Base-by-base conservation (phyloP, 2,329 filamentous ascomycete species). In the Cercospora zeina region DNA sequence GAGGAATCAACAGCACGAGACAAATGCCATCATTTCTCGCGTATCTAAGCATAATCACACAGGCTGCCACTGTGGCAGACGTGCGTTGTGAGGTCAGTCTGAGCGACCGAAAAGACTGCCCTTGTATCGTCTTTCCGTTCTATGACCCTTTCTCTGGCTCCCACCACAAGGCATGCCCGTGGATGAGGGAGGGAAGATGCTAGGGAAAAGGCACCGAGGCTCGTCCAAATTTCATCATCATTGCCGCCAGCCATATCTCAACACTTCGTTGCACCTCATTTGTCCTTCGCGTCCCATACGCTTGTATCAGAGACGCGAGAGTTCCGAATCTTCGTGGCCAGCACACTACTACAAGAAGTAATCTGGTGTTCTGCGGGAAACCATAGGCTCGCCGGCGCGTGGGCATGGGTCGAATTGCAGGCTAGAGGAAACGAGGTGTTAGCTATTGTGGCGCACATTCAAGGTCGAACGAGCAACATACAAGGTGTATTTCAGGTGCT, bases 401-500 rank as follows among this genome's bases (percentile, higher is more conserved):
- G 95, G 95, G 84, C 95, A 97, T 59, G 95, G 95, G 76, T 99
- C 95, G 78, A 97, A 99, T 88, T 99, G 95, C 79, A 99, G 82
- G 89, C 95, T 99, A 19, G 73, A 19, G 34, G 6, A 9, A 19
- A 14, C 24, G 14, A 27, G n/a, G 36, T 4, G 36, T 64, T 51
- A 33, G 45, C 5, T 11, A 13, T 4, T 4, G 21, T 1, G 13
- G 11, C 21, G 7, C 13, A 2, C 14, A 14, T 7, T 24, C 5
- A 6, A 27, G 21, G 11, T 27, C 13, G 42, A 27, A 14, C 21
- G 42, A 7, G 6, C 24, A 27, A 87, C 92, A 79, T 85, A 97
- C 93, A 99, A 97, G 74, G 95, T 97, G 80, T 97, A 99, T 83
- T 99, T 97, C 76, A 99, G 82, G 78, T 97, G 93, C 81, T 99